A percentile compares a stretch with the other conserved stretches of the same genome.
phyloP scores from a whole-genome alignment of 2,329 filamentous ascomycete species.

The Fusarium longipes region DNA sequence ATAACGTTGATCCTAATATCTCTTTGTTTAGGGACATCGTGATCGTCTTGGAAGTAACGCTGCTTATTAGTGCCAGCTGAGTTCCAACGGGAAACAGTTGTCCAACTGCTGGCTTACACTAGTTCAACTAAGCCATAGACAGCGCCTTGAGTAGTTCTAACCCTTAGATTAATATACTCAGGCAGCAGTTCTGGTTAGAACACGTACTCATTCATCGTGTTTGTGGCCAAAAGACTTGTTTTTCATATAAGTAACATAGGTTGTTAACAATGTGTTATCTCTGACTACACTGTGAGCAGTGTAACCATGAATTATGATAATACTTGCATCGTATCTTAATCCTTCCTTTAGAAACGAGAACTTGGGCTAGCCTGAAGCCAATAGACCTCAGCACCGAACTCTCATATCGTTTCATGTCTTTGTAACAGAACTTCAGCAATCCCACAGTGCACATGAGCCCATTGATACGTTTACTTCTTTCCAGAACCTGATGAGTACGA shows the following conservation, averaged over 20 bases:
- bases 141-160: too few relatives aligned
- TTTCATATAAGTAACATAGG: too few relatives aligned
- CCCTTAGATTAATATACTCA: too few relatives aligned
- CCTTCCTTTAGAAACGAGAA: not conserved
- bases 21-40: not conserved
- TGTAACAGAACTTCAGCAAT: not conserved
- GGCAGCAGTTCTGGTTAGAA: too few relatives aligned
- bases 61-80: not conserved
- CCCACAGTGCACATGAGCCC: too few relatives aligned
- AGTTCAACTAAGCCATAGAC: too few relatives aligned
- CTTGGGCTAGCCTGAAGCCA: conserved; percentile 10
- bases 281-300: not conserved
- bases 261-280: too few relatives aligned
- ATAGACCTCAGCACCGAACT: conserved; percentile 25
- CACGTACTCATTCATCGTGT: not conserved
- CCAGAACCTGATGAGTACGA: conserved; percentile 10
- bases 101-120: not conserved
- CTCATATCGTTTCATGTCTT: not conserved
- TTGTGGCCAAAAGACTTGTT: not conserved
- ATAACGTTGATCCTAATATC: not conserved
- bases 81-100: too few relatives aligned
- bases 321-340: not conserved
- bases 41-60: not conserved
- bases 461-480: conserved; percentile 24
- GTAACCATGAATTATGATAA: not conserved